Evolutionary conservation across 176 grass and related monocot genomes (phyloP), one percentile per base, ranked within the genome.

Genomic region (Chrysopogon serrulatus): DNA sequence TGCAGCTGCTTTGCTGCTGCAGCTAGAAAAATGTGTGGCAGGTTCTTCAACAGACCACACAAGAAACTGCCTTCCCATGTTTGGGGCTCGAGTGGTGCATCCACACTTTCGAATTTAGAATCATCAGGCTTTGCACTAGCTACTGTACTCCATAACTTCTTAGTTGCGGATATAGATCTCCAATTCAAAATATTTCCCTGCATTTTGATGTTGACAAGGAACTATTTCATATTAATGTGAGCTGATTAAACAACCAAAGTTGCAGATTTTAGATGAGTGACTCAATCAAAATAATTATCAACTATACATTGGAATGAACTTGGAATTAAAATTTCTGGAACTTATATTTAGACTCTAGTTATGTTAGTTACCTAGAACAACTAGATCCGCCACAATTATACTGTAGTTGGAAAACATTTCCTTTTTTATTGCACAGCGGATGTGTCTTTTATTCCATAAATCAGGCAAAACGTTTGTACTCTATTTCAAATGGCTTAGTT

Each of bases 81-180:
- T 81, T 80, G 84, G 5, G 91, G 91, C 81, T 92, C 91, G 73
- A 92, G 80, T 67, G 91, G 91, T 33, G 87, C 85, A 90, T 84
- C 33, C 3, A 92, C 87, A 23, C 87, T 87, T 68, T 84, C 80
- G 57, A 88, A 92, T 81, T 87, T 81, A 78, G 70, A 84, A 6
- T 84, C 84, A 73, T 81, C 77, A 81, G 37, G 26, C 72, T 87
- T 76, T 87, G 87, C 87, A 62, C 80, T 23, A 77, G 87, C 72
- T 87, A 84, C 32, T 84, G 76, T 87, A 62, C 42, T 68, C 5
- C 6, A 41, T 68, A 66, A 40, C 31, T 65, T 90, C 65, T 78
- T 86, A 40, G 37, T 47, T 41, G 34, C 30, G 18, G 43, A 78
- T 47, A 47, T 90, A 18, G 73, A 86, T 83, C 57, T 86, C 73